phyloP scores from a whole-genome alignment of 371 early-diverging fungal species.

The Dichotomocladium elegans region DNA sequence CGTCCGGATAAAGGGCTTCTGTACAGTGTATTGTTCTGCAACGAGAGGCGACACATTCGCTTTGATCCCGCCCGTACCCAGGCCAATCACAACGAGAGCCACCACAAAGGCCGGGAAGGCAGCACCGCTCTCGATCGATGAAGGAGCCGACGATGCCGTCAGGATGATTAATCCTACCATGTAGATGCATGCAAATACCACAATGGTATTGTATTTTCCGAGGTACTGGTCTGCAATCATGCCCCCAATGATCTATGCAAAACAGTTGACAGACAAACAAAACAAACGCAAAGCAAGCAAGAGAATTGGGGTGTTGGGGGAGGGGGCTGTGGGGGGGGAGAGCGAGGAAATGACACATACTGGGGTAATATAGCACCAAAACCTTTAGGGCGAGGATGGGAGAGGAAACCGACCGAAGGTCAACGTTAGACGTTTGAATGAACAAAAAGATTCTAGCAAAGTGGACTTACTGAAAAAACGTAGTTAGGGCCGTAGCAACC shows the following conservation, averaged over 20 bases:
- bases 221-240: conserved; percentile 76
- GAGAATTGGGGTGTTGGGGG: no score
- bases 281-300: no score
- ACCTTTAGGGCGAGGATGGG: no score
- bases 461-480: conserved; percentile 64
- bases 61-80: conserved; percentile 53
- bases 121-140: conserved; percentile 48
- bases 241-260: conserved; percentile 62
- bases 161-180: conserved; percentile 66
- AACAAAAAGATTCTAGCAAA: not conserved
- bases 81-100: conserved; percentile 68
- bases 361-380: conserved; percentile 78
- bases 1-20: conserved; percentile 23
- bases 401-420: not conserved
- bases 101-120: conserved; percentile 67
- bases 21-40: conserved; percentile 43
- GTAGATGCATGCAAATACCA: conserved; percentile 65
- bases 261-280: no score
- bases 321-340: no score
- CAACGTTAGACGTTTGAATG: not conserved
- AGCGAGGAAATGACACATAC: no score
- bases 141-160: conserved; percentile 58
- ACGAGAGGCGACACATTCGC: conserved; percentile 49
- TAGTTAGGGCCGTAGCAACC: conserved; percentile 66
- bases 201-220: conserved; percentile 81